A percentile compares a stretch with the other conserved stretches of the same genome.
These are phyloP conservation scores for Heritiera fomes DNA, from an alignment of 345 rosid species.

Conservation along the genomic window DNA sequence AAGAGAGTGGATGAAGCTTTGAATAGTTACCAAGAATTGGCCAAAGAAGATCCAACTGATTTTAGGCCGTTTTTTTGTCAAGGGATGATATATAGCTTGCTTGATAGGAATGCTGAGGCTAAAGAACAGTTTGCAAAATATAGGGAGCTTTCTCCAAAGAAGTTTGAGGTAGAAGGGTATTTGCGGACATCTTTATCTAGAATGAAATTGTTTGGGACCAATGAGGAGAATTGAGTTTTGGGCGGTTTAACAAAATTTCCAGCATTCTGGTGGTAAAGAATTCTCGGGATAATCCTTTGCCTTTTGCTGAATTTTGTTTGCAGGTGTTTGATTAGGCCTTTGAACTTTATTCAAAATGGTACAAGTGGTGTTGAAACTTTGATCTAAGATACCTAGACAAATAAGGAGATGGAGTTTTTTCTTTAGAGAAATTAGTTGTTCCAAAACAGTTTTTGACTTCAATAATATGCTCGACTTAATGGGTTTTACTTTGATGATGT, in stretches of 20 bases:
- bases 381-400: slow-evolving; percentile 1
- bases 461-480: background rate
- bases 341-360: slow-evolving; percentile 3
- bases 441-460: background rate
- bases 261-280: slow-evolving; percentile 23
- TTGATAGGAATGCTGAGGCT: slow-evolving; percentile 77
- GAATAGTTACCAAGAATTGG: slow-evolving; percentile 63
- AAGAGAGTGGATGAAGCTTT: slow-evolving; percentile 82
- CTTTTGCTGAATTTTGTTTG: background rate
- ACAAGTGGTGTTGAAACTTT: slow-evolving; percentile 6
- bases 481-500: background rate
- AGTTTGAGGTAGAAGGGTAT: slow-evolving; percentile 75
- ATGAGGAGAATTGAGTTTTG: slow-evolving; percentile 49
- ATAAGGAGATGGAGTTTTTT: slow-evolving; percentile 7
- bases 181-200: slow-evolving; percentile 68
- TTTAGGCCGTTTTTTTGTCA: slow-evolving; percentile 80
- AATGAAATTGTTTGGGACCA: slow-evolving; percentile 69
- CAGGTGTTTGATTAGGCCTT: background rate
- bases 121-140: slow-evolving; percentile 78
- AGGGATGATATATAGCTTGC: slow-evolving; percentile 82
- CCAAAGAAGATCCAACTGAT: slow-evolving; percentile 73
- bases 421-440: background rate
- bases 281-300: background rate
- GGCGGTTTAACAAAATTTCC: background rate
- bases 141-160: slow-evolving; percentile 69